Percentiles rank a stretch among this genome's conserved stretches.
Conservation (phyloP, 73 alveolate genomes). For the Uronychia binucleata region DNA sequence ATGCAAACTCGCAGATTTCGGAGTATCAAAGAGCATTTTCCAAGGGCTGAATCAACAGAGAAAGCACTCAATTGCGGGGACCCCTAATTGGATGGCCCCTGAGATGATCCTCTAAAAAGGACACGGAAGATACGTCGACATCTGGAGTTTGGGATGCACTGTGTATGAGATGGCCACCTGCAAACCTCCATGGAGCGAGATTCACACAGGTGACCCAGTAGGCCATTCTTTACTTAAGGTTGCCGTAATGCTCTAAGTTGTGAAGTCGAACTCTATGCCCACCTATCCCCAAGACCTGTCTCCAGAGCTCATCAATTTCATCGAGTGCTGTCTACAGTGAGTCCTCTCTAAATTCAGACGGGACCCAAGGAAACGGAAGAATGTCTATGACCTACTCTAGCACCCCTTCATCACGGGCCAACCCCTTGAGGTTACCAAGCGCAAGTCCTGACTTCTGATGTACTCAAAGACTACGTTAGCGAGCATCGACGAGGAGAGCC, state of each 20-base stretch:
- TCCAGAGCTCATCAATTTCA: neutral
- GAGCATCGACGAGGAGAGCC: no score
- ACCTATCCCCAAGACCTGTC: neutral
- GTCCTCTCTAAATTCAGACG: neutral
- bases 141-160: conserved; percentile 66
- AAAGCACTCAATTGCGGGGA: conserved; percentile 39
- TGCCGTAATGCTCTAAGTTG: neutral
- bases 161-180: conserved; percentile 62
- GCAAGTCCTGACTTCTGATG: no score
- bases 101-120: conserved; percentile 47
- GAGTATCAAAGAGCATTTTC: conserved; percentile 53
- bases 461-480: no score
- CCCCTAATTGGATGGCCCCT: conserved; percentile 74
- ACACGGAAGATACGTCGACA: conserved; percentile 45
- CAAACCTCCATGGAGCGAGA: conserved; percentile 49
- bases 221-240: neutral
- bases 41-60: neutral
- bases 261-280: neutral
- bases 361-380: neutral
- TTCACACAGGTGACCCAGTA: conserved; percentile 4
- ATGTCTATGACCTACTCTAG: no score
- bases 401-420: no score
- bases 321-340: neutral
- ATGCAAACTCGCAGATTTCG: conserved; percentile 75
- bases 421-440: no score